phyloP scores from a whole-genome alignment of 164 flowering plant genomes.

The Vitis rotundifolia region DNA sequence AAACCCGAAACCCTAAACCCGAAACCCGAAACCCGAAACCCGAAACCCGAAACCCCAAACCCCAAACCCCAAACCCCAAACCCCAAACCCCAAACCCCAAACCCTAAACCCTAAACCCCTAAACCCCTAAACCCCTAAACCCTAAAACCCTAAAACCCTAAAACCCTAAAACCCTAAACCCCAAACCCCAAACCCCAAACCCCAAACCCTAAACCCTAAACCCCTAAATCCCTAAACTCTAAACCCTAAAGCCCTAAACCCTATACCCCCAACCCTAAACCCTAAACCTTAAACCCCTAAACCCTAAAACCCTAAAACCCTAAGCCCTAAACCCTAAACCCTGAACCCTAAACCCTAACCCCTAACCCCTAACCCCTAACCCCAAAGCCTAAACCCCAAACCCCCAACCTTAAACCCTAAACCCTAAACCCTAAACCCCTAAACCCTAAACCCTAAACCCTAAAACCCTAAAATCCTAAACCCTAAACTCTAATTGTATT shows the following conservation, averaged over 20 bases:
- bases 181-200: conserved; percentile 7
- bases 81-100: conserved; percentile 3
- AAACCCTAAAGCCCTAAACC: conserved; percentile 15
- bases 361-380: not conserved
- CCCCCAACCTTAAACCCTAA: not conserved
- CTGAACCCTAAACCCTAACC: conserved; percentile 2
- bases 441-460: conserved; percentile 7
- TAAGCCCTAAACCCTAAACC: conserved; percentile 11
- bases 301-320: not conserved
- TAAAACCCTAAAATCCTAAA: conserved; percentile 7
- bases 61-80: not conserved
- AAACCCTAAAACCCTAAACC: conserved; percentile 5
- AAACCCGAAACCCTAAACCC: not conserved
- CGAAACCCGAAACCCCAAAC: conserved; percentile 9
- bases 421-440: conserved; percentile 5
- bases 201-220: conserved; percentile 2
- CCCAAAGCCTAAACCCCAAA: conserved; percentile 7
- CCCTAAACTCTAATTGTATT: conserved; percentile 7
- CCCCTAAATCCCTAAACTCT: conserved; percentile 1
- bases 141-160: conserved; percentile 3
- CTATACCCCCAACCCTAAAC: conserved; percentile 1
- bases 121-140: conserved; percentile 1
- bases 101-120: not conserved
- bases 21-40: conserved; percentile 5
- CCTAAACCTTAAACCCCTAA: not conserved